Evolutionary conservation across 805 yeast species (phyloP).

Genomic region (Kazachstania kunashirensis): DNA sequence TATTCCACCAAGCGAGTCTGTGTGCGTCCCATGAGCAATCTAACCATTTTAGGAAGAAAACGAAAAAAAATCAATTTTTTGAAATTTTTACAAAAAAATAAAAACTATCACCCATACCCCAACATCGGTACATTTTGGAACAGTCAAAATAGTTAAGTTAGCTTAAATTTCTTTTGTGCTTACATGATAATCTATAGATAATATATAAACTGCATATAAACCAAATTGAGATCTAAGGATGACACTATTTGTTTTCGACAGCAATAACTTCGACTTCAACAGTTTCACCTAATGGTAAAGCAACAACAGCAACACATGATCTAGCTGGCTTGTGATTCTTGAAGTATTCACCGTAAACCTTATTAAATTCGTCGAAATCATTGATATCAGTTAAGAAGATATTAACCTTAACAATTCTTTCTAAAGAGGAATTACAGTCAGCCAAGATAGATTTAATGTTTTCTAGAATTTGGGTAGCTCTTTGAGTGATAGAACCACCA

Average conservation of each 20-base stretch:
- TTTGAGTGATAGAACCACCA: constrained; percentile 65
- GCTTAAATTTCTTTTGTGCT: no score
- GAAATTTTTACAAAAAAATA: background rate
- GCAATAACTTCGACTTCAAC: constrained; percentile 91
- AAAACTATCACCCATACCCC: background rate
- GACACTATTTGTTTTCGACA: constrained; percentile 46
- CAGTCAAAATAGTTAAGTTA: no score
- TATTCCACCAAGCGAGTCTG: no score
- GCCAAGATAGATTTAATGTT: constrained; percentile 65
- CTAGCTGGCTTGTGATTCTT: constrained; percentile 84
- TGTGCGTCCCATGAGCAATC: no score
- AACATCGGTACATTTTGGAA: background rate
- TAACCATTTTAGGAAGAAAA: no score
- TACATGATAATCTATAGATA: no score
- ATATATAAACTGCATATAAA: no score
- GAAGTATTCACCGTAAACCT: constrained; percentile 72
- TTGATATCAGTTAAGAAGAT: constrained; percentile 86
- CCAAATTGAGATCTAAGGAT: no score
- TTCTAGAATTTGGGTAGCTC: constrained; percentile 64
- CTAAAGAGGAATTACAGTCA: constrained; percentile 76
- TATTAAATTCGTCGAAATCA: constrained; percentile 76
- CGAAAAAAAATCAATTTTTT: no score
- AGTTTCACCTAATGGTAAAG: constrained; percentile 78
- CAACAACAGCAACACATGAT: constrained; percentile 92
- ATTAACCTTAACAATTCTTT: constrained; percentile 77